Evolutionary conservation across 169 alveolate species (phyloP).

Genomic region (Cryptosporidium baileyi): DNA sequence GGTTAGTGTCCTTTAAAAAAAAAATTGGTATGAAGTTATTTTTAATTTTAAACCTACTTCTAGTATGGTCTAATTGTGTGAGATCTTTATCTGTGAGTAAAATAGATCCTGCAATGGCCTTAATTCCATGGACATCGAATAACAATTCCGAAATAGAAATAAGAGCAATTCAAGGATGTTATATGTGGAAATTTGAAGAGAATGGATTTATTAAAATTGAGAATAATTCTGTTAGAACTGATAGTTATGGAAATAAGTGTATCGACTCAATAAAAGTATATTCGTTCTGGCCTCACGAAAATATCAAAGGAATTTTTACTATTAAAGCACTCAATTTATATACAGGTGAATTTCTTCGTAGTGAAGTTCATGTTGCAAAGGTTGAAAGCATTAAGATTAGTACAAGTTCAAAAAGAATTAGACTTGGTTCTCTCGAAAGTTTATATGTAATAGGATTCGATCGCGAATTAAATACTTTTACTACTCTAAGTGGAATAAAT

Average conservation of each 20-base stretch:
- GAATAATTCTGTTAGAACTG: background rate
- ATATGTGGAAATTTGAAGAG: slow-evolving; percentile 16
- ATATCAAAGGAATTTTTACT: slow-evolving; percentile 31
- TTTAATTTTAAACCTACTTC: background rate
- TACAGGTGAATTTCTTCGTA: slow-evolving; percentile 33
- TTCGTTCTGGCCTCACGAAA: slow-evolving; percentile 17
- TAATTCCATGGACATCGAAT: slow-evolving; percentile 52
- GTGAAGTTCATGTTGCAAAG: slow-evolving; percentile 64
- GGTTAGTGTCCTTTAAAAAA: background rate
- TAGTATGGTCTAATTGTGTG: slow-evolving; percentile 17
- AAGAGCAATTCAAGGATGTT: slow-evolving; percentile 27
- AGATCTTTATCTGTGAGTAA: slow-evolving; percentile 6
- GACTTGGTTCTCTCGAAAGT: slow-evolving; percentile 37
- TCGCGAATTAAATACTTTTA: slow-evolving; percentile 33
- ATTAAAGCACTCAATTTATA: slow-evolving; percentile 27
- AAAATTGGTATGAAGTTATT: background rate
- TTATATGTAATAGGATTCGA: slow-evolving; percentile 57
- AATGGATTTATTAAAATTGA: slow-evolving; percentile 2
- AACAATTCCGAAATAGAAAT: slow-evolving; percentile 28
- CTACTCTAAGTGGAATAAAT: slow-evolving; percentile 16
- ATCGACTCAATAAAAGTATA: slow-evolving; percentile 3
- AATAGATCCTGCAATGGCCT: slow-evolving; percentile 54
- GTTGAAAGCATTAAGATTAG: slow-evolving; percentile 45
- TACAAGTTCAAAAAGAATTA: slow-evolving; percentile 68
- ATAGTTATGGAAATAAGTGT: slow-evolving; percentile 31